phyloP scores from a whole-genome alignment of 2,329 filamentous ascomycete genomes.

The Alternaria postmessia region DNA sequence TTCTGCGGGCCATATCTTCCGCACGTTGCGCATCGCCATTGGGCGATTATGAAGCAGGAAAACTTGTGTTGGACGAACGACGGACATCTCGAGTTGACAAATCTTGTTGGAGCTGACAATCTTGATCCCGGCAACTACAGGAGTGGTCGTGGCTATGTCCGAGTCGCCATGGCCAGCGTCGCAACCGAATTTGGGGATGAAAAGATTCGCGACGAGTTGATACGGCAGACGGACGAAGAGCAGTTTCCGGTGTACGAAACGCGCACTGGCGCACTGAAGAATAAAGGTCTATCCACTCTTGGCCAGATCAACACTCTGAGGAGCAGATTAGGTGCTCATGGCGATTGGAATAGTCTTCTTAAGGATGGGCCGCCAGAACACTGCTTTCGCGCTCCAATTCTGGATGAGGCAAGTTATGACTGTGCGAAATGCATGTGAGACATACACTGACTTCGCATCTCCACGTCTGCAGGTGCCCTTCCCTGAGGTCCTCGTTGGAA shows the following conservation, averaged over 20 bases:
- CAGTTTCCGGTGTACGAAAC: not conserved
- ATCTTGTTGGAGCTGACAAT: not conserved
- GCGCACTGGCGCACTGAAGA: not conserved
- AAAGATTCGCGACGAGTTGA: slow-evolving; percentile 11
- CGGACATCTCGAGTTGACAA: not conserved
- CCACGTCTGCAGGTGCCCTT: not conserved
- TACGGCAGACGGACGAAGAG: not conserved
- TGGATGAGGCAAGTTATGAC: not conserved
- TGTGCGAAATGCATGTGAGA: no score
- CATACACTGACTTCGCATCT: no score
- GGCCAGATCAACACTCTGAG: not conserved
- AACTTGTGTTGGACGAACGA: not conserved
- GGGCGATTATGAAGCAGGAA: not conserved
- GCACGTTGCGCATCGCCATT: not conserved
- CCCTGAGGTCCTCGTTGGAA: not conserved
- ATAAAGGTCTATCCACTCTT: not conserved
- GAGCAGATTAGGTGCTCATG: not conserved
- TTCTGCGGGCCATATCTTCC: slow-evolving; percentile 6
- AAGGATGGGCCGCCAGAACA: not conserved
- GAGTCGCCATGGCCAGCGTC: slow-evolving; percentile 12
- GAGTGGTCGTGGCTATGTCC: not conserved
- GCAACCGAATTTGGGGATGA: slow-evolving; percentile 27
- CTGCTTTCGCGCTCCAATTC: not conserved
- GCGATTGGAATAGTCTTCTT: not conserved
- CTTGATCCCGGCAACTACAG: not conserved